phyloP scores from a whole-genome alignment of 179 eudicot species.

The Silene coronaria region DNA sequence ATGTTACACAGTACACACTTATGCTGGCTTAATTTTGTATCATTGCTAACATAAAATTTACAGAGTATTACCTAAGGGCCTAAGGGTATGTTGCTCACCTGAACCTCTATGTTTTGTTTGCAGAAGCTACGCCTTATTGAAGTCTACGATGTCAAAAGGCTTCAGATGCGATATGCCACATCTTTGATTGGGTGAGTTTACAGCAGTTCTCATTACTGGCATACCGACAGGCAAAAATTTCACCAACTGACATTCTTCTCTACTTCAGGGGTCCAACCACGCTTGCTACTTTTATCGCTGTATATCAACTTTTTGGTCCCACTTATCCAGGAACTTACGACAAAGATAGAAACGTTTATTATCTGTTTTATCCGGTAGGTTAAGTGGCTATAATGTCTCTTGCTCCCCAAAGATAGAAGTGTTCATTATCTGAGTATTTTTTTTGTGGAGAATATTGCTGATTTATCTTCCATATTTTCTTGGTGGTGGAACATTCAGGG shows the following conservation, averaged over 20 bases:
- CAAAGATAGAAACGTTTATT: conserved; percentile 79
- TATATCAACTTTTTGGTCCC: conserved; percentile 92
- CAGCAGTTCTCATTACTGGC: neutral
- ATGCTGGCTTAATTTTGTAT: neutral
- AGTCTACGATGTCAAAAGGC: conserved; percentile 84
- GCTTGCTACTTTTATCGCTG: conserved; percentile 91
- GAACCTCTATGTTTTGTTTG: conserved; percentile 13
- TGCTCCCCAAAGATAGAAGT: no score
- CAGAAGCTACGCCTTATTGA: conserved; percentile 93
- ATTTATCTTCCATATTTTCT: conserved; percentile 9
- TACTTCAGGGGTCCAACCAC: conserved; percentile 75
- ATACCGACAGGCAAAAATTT: neutral
- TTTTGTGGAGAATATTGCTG: neutral
- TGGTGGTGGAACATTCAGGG: conserved; percentile 51
- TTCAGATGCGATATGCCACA: conserved; percentile 93
- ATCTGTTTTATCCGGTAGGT: conserved; percentile 81
- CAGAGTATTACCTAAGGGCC: neutral
- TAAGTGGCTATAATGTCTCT: neutral
- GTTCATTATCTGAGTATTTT: no score
- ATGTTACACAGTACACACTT: no score
- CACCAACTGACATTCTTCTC: conserved; percentile 13
- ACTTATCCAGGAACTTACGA: conserved; percentile 90
- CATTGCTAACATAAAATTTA: neutral
- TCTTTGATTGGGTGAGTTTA: conserved; percentile 69
- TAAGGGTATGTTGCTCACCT: conserved; percentile 16